These are phyloP conservation scores for Candida sojae DNA, from an alignment of 1,139 yeast genomes.

Conservation along the genomic window DNA sequence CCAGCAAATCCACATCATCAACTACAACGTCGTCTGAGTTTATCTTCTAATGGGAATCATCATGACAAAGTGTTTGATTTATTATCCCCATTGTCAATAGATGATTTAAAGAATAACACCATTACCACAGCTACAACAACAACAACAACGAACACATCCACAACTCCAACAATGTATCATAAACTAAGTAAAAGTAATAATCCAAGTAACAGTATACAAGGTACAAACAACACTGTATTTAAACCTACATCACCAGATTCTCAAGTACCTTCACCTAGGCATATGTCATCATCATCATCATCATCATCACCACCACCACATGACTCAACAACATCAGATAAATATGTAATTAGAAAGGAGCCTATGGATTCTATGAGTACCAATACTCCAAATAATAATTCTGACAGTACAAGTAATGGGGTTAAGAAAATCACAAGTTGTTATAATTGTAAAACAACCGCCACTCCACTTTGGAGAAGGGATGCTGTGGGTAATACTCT, in stretches of 20 bases:
- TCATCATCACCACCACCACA: not conserved
- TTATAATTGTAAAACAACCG: conserved; percentile 52
- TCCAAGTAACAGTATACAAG: conserved; percentile 7
- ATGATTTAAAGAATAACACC: conserved; percentile 28
- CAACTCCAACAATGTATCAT: conserved; percentile 1
- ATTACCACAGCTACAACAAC: conserved; percentile 8
- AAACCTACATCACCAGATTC: conserved; percentile 11
- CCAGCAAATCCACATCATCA: not conserved
- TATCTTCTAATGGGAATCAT: not conserved
- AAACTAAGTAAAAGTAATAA: conserved; percentile 8
- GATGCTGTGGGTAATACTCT: conserved; percentile 57
- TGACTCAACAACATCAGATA: not conserved
- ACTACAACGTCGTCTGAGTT: not conserved
- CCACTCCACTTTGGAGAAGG: conserved; percentile 62
- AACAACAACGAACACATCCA: conserved; percentile 6
- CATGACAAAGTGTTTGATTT: conserved; percentile 31
- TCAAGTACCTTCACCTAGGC: conserved; percentile 10
- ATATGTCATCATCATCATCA: not conserved
- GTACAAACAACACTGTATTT: not conserved
- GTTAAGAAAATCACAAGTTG: conserved; percentile 15
- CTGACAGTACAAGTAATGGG: not conserved
- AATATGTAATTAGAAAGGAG: not conserved
- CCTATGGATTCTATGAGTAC: not conserved
- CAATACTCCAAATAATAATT: too few relatives aligned
- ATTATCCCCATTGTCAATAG: conserved; percentile 43